A percentile compares a stretch with the other conserved stretches of the same genome.
phyloP scores from a whole-genome alignment of 2,329 filamentous ascomycete species.

The Colletotrichum cordylinicola region DNA sequence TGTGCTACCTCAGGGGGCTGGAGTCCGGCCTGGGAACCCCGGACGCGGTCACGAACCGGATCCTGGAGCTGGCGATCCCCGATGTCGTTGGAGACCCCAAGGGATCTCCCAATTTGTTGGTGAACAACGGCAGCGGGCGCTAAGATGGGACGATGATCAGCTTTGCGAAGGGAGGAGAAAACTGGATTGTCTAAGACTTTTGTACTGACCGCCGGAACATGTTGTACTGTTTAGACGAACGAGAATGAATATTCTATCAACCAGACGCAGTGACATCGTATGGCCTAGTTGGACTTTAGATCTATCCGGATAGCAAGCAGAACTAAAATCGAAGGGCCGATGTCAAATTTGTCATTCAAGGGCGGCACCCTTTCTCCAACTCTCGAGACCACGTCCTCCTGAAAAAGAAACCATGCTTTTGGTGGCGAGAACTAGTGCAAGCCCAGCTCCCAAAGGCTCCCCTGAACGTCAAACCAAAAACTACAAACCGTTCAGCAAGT shows the following conservation, averaged over 20 bases:
- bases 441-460: background rate
- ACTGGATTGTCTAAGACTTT: background rate
- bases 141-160: background rate
- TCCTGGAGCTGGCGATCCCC: constrained; percentile 45
- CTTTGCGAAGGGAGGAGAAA: background rate
- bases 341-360: background rate
- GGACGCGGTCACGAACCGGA: constrained; percentile 42
- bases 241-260: background rate
- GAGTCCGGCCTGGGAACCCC: constrained; percentile 42
- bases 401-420: background rate
- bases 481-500: too few relatives aligned
- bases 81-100: constrained; percentile 38
- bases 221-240: background rate
- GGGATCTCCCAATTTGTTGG: constrained; percentile 49
- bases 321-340: background rate
- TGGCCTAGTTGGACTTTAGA: background rate
- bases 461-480: too few relatives aligned
- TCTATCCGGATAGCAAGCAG: background rate
- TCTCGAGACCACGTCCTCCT: background rate
- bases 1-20: constrained; percentile 51
- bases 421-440: background rate
- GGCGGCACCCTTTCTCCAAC: background rate
- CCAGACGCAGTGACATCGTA: background rate
- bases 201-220: background rate
- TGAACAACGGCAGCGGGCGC: constrained; percentile 48